A percentile compares a stretch with the other conserved stretches of the same genome.
Evolutionary conservation across 306 rosid species (phyloP).

Genomic region (Vigna nakashimae): DNA sequence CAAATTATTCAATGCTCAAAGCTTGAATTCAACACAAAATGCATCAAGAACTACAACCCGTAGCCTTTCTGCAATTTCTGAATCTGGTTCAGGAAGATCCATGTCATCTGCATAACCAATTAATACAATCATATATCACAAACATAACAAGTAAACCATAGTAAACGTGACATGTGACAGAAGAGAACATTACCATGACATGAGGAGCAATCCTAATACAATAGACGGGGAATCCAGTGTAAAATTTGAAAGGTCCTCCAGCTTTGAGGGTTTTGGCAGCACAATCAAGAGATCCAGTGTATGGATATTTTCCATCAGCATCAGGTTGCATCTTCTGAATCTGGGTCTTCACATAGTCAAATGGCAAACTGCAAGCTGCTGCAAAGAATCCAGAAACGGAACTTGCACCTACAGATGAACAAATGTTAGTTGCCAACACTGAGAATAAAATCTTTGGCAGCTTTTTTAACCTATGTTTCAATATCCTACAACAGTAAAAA

Average conservation of each 20-base stretch:
- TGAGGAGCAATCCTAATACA: constrained; percentile 95
- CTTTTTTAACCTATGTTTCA: not conserved
- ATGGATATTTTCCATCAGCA: constrained; percentile 89
- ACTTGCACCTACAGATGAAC: constrained; percentile 74
- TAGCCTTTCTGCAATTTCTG: constrained; percentile 67
- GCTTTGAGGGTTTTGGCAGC: constrained; percentile 73
- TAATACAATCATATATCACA: constrained; percentile 20
- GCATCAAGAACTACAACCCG: constrained; percentile 63
- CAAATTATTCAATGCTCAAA: constrained; percentile 55
- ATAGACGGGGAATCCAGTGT: constrained; percentile 94
- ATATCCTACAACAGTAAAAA: not conserved
- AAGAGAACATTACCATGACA: constrained; percentile 80
- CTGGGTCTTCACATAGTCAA: constrained; percentile 95
- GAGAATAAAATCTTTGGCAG: constrained; percentile 9
- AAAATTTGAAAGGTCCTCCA: constrained; percentile 89
- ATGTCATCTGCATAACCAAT: constrained; percentile 78
- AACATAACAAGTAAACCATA: not conserved
- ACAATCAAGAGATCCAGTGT: constrained; percentile 91
- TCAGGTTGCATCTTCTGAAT: constrained; percentile 99
- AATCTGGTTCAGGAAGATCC: constrained; percentile 97
- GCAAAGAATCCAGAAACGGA: constrained; percentile 91
- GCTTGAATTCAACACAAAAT: constrained; percentile 53
- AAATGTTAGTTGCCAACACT: constrained; percentile 17
- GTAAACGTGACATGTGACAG: not conserved
- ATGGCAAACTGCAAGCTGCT: constrained; percentile 96